Percentiles rank a stretch among this genome's conserved stretches.
phyloP scores from a whole-genome alignment of 768 basidiomycete genomes.

The Suillus paluster region DNA sequence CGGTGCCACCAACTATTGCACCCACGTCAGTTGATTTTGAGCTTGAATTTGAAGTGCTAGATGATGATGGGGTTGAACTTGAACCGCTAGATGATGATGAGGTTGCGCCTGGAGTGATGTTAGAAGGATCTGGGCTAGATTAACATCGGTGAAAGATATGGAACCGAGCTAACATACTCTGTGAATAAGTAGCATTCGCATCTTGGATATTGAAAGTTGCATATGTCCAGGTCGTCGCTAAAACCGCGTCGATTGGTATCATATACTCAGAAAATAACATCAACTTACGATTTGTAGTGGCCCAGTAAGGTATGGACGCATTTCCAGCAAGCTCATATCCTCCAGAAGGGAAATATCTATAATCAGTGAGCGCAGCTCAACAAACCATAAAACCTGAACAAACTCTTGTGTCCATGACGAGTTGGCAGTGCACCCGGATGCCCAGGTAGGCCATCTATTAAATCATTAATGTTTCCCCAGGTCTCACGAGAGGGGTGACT shows the following conservation, averaged over 20 bases:
- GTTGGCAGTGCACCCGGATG: background rate
- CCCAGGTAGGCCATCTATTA: constrained; percentile 27
- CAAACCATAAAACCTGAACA: background rate
- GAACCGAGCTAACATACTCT: constrained; percentile 16
- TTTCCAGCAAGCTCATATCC: constrained; percentile 35
- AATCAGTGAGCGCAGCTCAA: background rate
- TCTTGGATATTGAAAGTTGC: constrained; percentile 30
- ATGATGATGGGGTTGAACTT: background rate
- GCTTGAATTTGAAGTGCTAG: constrained; percentile 9
- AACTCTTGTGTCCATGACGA: background rate
- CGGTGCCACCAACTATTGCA: constrained; percentile 27
- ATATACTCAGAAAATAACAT: background rate
- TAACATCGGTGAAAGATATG: background rate
- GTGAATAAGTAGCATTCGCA: constrained; percentile 26
- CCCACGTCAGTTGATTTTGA: constrained; percentile 14
- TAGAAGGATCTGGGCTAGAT: background rate
- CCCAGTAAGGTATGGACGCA: constrained; percentile 52
- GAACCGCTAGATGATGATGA: constrained; percentile 9
- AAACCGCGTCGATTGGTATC: background rate
- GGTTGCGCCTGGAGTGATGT: background rate
- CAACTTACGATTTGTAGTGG: constrained; percentile 49
- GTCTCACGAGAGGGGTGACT: constrained; percentile 16
- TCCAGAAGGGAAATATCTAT: constrained; percentile 45
- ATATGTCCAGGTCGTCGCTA: constrained; percentile 43
- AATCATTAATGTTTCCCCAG: background rate